Percentiles rank a stretch among this genome's conserved stretches.
Conservation (phyloP, 2,329 filamentous ascomycete species). For the Hypoxylon sp. region DNA sequence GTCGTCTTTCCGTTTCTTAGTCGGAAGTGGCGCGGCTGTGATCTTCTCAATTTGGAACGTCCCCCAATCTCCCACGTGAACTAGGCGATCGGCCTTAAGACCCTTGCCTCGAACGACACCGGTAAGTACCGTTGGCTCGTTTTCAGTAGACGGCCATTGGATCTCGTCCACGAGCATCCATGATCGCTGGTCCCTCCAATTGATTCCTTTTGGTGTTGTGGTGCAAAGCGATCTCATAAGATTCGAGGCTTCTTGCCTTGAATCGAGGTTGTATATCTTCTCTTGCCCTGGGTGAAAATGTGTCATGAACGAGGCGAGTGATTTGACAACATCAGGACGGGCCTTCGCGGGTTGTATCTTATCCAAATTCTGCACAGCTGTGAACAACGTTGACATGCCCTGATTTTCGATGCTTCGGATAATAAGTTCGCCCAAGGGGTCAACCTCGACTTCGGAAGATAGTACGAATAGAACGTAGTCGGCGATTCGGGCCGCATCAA, state of each 20-base stretch:
- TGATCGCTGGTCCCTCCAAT: constrained; percentile 94
- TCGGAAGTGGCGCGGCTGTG: constrained; percentile 77
- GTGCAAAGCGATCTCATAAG: constrained; percentile 92
- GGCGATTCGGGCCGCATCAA: constrained; percentile 89
- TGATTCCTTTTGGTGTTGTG: constrained; percentile 91
- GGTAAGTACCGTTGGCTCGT: constrained; percentile 79
- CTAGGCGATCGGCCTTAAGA: constrained; percentile 88
- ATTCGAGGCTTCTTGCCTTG: constrained; percentile 90
- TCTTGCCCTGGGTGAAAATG: constrained; percentile 96
- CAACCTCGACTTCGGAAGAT: constrained; percentile 86
- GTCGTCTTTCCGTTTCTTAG: constrained; percentile 73
- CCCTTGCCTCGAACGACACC: constrained; percentile 89
- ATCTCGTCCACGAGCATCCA: constrained; percentile 95
- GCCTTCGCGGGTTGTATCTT: constrained; percentile 85
- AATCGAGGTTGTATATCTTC: constrained; percentile 90
- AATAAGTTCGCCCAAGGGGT: constrained; percentile 86
- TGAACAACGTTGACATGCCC: constrained; percentile 93
- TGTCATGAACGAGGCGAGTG: constrained; percentile 91
- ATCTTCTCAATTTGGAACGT: constrained; percentile 94
- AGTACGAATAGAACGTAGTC: constrained; percentile 93
- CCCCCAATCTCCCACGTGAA: constrained; percentile 95
- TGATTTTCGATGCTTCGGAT: constrained; percentile 91
- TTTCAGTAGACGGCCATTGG: constrained; percentile 74
- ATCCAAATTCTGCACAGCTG: constrained; percentile 84
- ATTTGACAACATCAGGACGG: constrained; percentile 80